phyloP scores from a whole-genome alignment of 2,329 filamentous ascomycete species.

The Pyricularia grisea region DNA sequence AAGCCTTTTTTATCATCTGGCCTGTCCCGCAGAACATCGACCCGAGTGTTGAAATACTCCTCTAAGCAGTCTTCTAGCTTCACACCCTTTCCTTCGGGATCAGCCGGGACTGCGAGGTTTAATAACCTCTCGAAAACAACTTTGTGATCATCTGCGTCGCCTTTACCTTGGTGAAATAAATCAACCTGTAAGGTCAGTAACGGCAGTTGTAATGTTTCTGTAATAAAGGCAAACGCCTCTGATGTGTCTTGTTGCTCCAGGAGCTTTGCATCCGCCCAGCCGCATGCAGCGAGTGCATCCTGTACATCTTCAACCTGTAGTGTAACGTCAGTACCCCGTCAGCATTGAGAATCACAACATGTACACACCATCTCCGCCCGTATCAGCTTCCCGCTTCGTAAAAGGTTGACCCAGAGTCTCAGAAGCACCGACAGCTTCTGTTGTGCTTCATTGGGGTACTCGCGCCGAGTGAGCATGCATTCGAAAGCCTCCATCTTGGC shows the following conservation, averaged over 20 bases:
- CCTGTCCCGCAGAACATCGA: constrained; percentile 75
- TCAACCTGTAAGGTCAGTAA: constrained; percentile 88
- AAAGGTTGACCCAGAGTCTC: constrained; percentile 86
- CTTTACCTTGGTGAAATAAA: constrained; percentile 78
- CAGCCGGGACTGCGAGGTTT: constrained; percentile 80
- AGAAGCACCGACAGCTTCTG: constrained; percentile 69
- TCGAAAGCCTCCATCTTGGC: constrained; percentile 84
- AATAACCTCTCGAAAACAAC: constrained; percentile 85
- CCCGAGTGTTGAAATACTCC: constrained; percentile 87
- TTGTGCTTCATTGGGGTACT: constrained; percentile 61
- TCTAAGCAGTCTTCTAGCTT: constrained; percentile 88
- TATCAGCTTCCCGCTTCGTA: constrained; percentile 77
- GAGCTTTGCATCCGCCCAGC: constrained; percentile 72
- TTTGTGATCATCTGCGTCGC: constrained; percentile 83
- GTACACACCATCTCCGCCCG: constrained; percentile 66
- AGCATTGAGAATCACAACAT: not conserved
- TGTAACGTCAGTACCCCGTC: not conserved
- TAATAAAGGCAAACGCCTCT: constrained; percentile 92
- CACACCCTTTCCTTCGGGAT: constrained; percentile 59
- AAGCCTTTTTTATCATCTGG: constrained; percentile 40
- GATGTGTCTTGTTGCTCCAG: constrained; percentile 90
- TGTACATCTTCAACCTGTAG: constrained; percentile 41
- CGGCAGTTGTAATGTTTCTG: constrained; percentile 78
- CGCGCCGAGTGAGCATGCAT: constrained; percentile 78
- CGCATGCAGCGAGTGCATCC: constrained; percentile 71